Percentiles rank a stretch among this genome's conserved stretches.
These are phyloP conservation scores for Urtica urens DNA, from an alignment of 306 rosid species.

Conservation along the genomic window DNA sequence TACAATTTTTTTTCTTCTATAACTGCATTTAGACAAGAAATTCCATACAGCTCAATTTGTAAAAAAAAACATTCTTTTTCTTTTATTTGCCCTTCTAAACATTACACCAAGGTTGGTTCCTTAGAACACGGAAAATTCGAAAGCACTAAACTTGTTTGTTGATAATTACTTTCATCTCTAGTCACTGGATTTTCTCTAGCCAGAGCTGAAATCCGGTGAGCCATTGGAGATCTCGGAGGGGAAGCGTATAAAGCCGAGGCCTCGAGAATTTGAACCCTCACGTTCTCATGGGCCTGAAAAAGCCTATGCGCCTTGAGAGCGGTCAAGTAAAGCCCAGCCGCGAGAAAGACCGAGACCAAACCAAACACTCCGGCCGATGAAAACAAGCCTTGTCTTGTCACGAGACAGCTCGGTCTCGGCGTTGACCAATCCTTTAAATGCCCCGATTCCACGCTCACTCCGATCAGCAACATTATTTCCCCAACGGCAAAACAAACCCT, in stretches of 20 bases:
- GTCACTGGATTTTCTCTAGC: constrained; percentile 53
- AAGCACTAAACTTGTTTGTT: constrained; percentile 19
- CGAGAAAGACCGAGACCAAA: constrained; percentile 59
- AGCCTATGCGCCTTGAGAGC: constrained; percentile 54
- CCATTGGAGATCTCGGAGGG: constrained; percentile 57
- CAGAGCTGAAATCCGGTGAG: constrained; percentile 28
- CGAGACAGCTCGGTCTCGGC: constrained; percentile 47
- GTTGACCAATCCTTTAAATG: constrained; percentile 62
- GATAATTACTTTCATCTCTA: constrained; percentile 16
- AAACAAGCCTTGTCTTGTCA: constrained; percentile 50
- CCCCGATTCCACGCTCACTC: constrained; percentile 72
- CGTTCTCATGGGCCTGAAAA: constrained; percentile 31
- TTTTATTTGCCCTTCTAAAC: neutral
- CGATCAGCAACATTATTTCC: constrained; percentile 67
- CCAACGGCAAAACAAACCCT: constrained; percentile 85
- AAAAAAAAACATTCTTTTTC: no score
- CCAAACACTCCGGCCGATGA: constrained; percentile 67
- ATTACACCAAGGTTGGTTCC: constrained; percentile 20
- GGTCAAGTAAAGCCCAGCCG: constrained; percentile 57
- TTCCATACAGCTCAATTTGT: no score
- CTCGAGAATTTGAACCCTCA: constrained; percentile 42
- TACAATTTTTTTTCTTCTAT: no score
- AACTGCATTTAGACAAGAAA: no score
- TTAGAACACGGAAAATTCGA: constrained; percentile 44
- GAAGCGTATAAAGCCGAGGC: constrained; percentile 45